Conservation (phyloP, 306 rosid genomes). For the Sicyos baderoa region DNA sequence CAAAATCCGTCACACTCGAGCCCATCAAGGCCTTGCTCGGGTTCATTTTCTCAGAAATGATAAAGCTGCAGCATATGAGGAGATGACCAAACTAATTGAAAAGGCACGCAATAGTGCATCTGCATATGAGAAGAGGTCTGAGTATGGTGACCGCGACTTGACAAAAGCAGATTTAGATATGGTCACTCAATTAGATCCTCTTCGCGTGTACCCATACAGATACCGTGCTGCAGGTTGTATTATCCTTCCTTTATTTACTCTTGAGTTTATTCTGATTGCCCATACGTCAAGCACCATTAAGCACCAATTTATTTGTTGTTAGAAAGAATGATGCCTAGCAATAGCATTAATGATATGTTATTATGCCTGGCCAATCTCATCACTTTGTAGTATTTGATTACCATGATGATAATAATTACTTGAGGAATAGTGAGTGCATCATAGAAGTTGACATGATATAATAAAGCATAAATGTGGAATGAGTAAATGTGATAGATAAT, state of each 20-base stretch:
- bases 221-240: conserved; percentile 90
- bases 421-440: neutral
- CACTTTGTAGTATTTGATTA: neutral
- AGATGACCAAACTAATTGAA: conserved; percentile 75
- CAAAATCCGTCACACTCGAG: conserved; percentile 77
- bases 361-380: neutral
- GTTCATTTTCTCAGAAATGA: conserved; percentile 62
- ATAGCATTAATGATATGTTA: neutral
- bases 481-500: neutral
- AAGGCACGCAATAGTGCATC: conserved; percentile 67
- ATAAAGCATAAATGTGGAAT: neutral
- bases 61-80: conserved; percentile 63
- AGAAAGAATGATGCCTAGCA: neutral
- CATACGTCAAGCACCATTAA: neutral
- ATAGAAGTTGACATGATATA: neutral
- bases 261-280: neutral
- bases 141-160: conserved; percentile 76
- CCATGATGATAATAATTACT: conserved; percentile 13
- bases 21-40: conserved; percentile 95
- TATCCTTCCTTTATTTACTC: neutral
- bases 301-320: neutral
- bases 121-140: conserved; percentile 87
- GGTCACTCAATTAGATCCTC: conserved; percentile 80
- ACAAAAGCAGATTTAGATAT: conserved; percentile 70
- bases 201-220: conserved; percentile 87